Base-by-base conservation (phyloP, 2,329 filamentous ascomycete genomes). In the Claviceps citrina region DNA sequence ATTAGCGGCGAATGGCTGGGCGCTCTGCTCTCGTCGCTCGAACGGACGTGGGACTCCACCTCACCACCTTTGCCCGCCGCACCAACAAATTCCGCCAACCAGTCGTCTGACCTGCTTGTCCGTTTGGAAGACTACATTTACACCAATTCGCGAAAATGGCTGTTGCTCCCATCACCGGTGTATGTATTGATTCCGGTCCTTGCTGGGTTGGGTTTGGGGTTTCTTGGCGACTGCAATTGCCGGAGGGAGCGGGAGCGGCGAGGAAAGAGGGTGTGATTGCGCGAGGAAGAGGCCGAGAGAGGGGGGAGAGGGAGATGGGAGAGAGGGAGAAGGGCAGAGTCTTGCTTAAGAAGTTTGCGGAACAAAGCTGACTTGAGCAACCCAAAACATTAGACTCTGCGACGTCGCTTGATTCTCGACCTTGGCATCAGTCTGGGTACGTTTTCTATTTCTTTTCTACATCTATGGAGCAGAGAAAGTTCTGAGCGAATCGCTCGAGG, bases 111-210 rank as follows among this genome's bases (percentile, higher is more conserved):
- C n/a, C n/a, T n/a, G n/a, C n/a, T n/a, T n/a, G n/a, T n/a, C n/a
- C n/a, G n/a, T n/a, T n/a, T n/a, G n/a, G n/a, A n/a, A n/a, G n/a
- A n/a, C n/a, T n/a, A n/a, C n/a, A n/a, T n/a, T n/a, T n/a, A n/a
- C n/a, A n/a, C n/a, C 6, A 42, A 52, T 47, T 41, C 41, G 13
- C 26, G 57, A 64, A 49, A 60, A 73, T 73, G 68, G 67, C 70
- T 51, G 54, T 74, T 59, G 62, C 64, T 53, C 72, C 71, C 44
- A 72, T 76, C 50, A 73, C 69, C 48, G 72, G 72, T 55, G 72
- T 76, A 73, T 47, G 72, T 24, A 7, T 24, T 8, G n/a, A n/a
- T n/a, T n/a, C n/a, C n/a, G n/a, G n/a, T n/a, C n/a, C n/a, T n/a
- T n/a, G n/a, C n/a, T n/a, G n/a, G n/a, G n/a, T n/a, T n/a, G n/a